A percentile compares a stretch with the other conserved stretches of the same genome.
Evolutionary conservation across 257 asterid species (phyloP).

Genomic region (Anisodus acutangulus): DNA sequence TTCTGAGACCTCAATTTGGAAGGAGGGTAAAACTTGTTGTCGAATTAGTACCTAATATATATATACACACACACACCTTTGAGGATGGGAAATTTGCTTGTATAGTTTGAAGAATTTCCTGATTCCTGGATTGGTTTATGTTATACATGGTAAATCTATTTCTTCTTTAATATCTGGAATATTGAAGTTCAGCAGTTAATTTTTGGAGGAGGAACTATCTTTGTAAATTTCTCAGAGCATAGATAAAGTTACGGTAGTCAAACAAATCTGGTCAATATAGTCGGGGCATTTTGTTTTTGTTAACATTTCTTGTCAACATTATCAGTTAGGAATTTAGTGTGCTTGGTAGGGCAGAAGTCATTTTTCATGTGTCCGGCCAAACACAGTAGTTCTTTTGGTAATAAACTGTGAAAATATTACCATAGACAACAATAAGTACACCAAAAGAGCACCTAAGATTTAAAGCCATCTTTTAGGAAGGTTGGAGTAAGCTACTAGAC

Average conservation of each 20-base stretch:
- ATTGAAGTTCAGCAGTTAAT: not conserved
- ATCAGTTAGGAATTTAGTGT: not conserved
- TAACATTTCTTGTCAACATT: not conserved
- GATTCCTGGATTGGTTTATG: not conserved
- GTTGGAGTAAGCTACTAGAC: no score
- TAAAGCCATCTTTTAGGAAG: no score
- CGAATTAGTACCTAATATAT: constrained; percentile 13
- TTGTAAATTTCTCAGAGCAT: not conserved
- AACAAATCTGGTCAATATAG: not conserved
- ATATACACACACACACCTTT: not conserved
- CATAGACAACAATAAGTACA: no score
- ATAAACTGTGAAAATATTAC: no score
- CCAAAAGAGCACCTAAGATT: no score
- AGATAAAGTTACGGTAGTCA: not conserved
- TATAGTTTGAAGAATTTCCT: constrained; percentile 28
- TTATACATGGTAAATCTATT: not conserved
- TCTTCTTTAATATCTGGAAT: not conserved
- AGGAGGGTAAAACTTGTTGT: constrained; percentile 17
- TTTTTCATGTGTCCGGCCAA: not conserved
- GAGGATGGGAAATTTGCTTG: constrained; percentile 26
- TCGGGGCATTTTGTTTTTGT: not conserved
- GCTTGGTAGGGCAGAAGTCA: not conserved
- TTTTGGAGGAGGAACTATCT: not conserved
- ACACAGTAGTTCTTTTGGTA: no score
- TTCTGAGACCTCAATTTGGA: not conserved